phyloP scores from a whole-genome alignment of 2,329 filamentous ascomycete genomes.

The Aspergillus cejpii region DNA sequence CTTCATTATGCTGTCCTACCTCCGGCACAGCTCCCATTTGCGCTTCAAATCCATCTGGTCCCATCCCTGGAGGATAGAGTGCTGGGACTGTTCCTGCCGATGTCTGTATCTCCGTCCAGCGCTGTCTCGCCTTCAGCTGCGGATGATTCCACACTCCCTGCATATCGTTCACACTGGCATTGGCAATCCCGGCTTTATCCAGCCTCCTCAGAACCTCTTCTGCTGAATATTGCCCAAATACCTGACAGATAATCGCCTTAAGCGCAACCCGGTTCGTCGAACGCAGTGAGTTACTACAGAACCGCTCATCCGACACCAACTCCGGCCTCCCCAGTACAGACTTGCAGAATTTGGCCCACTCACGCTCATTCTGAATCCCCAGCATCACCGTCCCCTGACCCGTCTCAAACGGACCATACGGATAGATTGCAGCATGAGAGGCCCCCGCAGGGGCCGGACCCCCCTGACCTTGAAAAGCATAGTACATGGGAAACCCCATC shows the following conservation, averaged over 20 bases:
- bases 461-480: conserved; percentile 43
- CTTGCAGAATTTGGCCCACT: conserved; percentile 48
- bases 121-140: conserved; percentile 45
- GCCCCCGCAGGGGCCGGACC: conserved; percentile 45
- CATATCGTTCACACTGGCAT: conserved; percentile 52
- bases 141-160: conserved; percentile 50
- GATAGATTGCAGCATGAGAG: conserved; percentile 51
- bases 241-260: conserved; percentile 41
- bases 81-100: conserved; percentile 44
- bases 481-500: conserved; percentile 54
- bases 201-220: conserved; percentile 41
- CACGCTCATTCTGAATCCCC: conserved; percentile 53
- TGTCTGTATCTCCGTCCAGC: conserved; percentile 49
- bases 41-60: conserved; percentile 22
- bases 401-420: conserved; percentile 51
- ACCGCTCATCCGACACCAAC: conserved; percentile 44
- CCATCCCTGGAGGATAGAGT: conserved; percentile 46
- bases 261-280: conserved; percentile 45
- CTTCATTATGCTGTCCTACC: conserved; percentile 48
- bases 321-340: conserved; percentile 42
- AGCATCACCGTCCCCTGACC: conserved; percentile 49
- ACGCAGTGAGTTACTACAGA: conserved; percentile 44
- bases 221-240: conserved; percentile 37
- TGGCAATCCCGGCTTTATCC: conserved; percentile 48
- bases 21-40: conserved; percentile 39